Percentiles rank a stretch among this genome's conserved stretches.
phyloP scores from a whole-genome alignment of 1,284 basidiomycete genomes.

The Microbotryomycetes sp. region DNA sequence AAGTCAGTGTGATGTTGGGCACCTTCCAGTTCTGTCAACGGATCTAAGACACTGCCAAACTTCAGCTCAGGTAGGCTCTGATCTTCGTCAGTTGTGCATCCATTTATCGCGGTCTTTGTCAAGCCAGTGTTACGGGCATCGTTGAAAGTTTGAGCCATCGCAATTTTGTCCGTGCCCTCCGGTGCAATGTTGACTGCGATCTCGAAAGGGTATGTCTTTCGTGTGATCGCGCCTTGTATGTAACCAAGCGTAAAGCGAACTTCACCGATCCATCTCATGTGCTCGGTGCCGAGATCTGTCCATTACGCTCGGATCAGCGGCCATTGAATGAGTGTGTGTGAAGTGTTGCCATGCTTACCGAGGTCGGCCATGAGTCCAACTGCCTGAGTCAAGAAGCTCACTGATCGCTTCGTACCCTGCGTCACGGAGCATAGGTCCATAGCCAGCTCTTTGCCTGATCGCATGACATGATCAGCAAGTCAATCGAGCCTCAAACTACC shows the following conservation, averaged over 20 bases:
- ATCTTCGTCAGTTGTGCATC: conserved; percentile 39
- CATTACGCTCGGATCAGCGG: no score
- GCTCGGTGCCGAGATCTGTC: conserved; percentile 60
- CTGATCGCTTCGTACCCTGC: conserved; percentile 59
- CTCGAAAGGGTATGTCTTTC: conserved; percentile 12
- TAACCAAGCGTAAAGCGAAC: conserved; percentile 79
- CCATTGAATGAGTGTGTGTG: not conserved
- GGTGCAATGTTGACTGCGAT: conserved; percentile 12
- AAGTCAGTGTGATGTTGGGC: conserved; percentile 5
- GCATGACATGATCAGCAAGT: conserved; percentile 1
- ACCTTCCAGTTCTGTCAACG: not conserved
- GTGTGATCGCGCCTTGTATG: conserved; percentile 52
- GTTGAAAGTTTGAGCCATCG: conserved; percentile 60
- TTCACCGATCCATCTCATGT: conserved; percentile 90
- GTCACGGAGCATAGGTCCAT: conserved; percentile 75
- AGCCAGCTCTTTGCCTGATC: conserved; percentile 59
- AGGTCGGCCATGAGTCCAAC: conserved; percentile 88
- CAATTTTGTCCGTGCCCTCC: conserved; percentile 43
- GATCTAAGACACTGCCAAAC: conserved; percentile 38
- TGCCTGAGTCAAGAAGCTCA: conserved; percentile 83
- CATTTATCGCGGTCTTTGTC: conserved; percentile 54
- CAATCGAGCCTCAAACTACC: not conserved
- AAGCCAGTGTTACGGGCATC: conserved; percentile 52
- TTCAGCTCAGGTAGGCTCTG: conserved; percentile 47
- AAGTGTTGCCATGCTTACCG: conserved; percentile 16